Conservation (phyloP, 202 grass and related monocot species). For the Hordeum pubiflorum region DNA sequence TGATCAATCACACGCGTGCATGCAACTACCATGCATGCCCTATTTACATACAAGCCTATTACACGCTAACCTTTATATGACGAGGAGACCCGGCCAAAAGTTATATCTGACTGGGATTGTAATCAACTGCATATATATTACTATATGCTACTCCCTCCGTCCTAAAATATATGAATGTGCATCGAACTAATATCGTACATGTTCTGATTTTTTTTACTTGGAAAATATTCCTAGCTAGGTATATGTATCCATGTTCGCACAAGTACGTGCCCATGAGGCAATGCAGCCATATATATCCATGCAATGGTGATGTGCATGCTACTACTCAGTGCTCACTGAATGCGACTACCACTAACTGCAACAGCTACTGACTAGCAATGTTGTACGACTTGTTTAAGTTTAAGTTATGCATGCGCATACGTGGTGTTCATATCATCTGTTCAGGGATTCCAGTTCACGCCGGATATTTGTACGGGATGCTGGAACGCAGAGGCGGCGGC, state of each 20-base stretch:
- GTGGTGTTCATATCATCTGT: conserved; percentile 6
- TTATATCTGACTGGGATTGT: no score
- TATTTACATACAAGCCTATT: neutral
- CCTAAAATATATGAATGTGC: no score
- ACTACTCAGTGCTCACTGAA: conserved; percentile 26
- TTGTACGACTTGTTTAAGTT: conserved; percentile 18
- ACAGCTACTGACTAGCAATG: conserved; percentile 8
- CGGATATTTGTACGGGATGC: conserved; percentile 58
- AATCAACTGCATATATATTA: no score
- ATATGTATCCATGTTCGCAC: neutral
- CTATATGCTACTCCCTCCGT: no score
- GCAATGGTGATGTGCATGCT: conserved; percentile 24
- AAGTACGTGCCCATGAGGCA: conserved; percentile 15
- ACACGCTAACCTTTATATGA: neutral
- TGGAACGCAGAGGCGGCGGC: conserved; percentile 35
- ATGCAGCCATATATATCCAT: conserved; percentile 24
- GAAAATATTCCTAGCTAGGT: neutral
- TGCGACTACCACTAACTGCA: conserved; percentile 21
- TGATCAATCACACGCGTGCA: neutral
- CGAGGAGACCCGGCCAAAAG: neutral
- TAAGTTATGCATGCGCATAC: neutral
- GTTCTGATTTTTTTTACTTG: neutral
- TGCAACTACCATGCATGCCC: neutral
- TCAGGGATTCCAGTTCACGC: conserved; percentile 72
- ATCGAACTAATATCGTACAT: neutral